These are phyloP conservation scores for Batkoa obscura DNA, from an alignment of 371 early-diverging fungal species.

Conservation along the genomic window DNA sequence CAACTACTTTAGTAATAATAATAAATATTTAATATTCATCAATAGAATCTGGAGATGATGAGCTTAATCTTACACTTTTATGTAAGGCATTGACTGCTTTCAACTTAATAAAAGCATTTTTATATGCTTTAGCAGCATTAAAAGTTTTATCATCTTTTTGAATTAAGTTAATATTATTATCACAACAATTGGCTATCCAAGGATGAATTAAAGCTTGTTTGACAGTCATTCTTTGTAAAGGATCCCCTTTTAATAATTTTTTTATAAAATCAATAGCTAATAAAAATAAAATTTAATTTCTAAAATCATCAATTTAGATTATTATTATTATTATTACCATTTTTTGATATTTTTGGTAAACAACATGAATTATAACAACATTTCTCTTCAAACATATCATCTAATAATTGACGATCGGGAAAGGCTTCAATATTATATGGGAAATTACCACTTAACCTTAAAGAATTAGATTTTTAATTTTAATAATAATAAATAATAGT, in stretches of 20 bases:
- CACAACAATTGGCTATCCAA: slow-evolving; percentile 49
- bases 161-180: slow-evolving; percentile 41
- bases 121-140: slow-evolving; percentile 14
- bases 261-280: slow-evolving; percentile 82
- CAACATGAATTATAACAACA: slow-evolving; percentile 57
- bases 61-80: too few relatives aligned
- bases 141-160: slow-evolving; percentile 46
- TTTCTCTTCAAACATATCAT: slow-evolving; percentile 38
- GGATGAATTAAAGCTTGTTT: slow-evolving; percentile 60
- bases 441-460: slow-evolving; percentile 42
- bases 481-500: too few relatives aligned
- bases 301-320: neutral
- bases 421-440: slow-evolving; percentile 53
- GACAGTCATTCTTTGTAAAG: slow-evolving; percentile 53
- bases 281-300: neutral
- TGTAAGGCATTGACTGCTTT: neutral
- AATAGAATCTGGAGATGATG: too few relatives aligned
- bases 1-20: too few relatives aligned
- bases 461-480: neutral
- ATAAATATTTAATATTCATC: too few relatives aligned
- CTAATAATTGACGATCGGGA: slow-evolving; percentile 26
- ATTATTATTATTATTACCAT: slow-evolving; percentile 20
- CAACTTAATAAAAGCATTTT: neutral
- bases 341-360: slow-evolving; percentile 56
- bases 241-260: slow-evolving; percentile 48